phyloP scores from a whole-genome alignment of 768 basidiomycete species.

The Mycena galopus region DNA sequence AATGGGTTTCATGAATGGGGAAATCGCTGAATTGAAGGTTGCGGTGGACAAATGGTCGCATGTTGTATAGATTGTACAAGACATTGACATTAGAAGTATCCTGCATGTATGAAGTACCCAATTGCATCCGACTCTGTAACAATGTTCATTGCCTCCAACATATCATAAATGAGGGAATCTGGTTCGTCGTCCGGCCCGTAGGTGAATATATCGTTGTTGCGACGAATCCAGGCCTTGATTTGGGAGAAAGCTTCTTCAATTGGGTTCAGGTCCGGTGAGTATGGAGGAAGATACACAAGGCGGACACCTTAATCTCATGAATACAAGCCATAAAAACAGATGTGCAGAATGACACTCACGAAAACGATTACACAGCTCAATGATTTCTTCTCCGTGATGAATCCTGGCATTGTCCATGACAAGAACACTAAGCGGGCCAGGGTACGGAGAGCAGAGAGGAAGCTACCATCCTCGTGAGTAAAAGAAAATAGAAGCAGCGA shows the following conservation, averaged over 20 bases:
- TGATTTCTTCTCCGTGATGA: conserved; percentile 11
- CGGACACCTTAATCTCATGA: not conserved
- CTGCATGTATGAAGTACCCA: not conserved
- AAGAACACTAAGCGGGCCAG: not conserved
- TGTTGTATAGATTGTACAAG: not conserved
- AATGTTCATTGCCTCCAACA: not conserved
- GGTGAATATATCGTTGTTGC: not conserved
- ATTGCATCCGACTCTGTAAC: not conserved
- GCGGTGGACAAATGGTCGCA: not conserved
- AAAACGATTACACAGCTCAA: conserved; percentile 6
- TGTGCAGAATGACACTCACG: not conserved
- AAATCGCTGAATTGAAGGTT: not conserved
- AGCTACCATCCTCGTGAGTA: not conserved
- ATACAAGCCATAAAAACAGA: not conserved
- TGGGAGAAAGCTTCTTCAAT: not conserved
- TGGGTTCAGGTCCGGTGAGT: not conserved
- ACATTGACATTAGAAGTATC: not conserved
- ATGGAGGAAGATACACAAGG: not conserved
- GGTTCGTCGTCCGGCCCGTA: not conserved
- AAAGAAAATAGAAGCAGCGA: not conserved
- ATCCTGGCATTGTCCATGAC: too few relatives aligned
- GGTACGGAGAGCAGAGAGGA: conserved; percentile 1
- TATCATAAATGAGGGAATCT: not conserved
- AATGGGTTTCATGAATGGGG: not conserved
- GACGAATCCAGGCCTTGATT: not conserved